Evolutionary conservation across 176 grass and related monocot genomes (phyloP).

Genomic region (Zea luxurians): DNA sequence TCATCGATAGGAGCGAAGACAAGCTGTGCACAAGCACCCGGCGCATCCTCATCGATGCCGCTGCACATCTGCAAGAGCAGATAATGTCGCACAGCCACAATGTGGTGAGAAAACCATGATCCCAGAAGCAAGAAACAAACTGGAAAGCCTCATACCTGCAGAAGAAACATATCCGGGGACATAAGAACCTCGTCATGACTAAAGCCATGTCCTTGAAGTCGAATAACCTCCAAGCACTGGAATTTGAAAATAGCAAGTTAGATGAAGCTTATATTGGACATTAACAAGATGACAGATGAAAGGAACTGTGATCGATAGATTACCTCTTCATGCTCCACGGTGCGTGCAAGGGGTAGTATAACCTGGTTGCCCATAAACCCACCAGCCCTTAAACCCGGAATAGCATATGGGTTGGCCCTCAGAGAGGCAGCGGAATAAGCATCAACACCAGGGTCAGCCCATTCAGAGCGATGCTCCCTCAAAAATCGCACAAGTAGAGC

Average conservation of each 20-base stretch:
- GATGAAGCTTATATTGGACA: neutral
- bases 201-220: slow-evolving; percentile 83
- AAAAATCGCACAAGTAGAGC: slow-evolving; percentile 84
- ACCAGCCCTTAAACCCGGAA: slow-evolving; percentile 70
- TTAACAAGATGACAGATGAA: neutral
- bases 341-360: slow-evolving; percentile 80
- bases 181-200: slow-evolving; percentile 75
- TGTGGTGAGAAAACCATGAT: too few species aligned
- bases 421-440: slow-evolving; percentile 84
- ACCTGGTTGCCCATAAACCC: slow-evolving; percentile 80
- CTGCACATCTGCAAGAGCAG: slow-evolving; percentile 62
- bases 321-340: slow-evolving; percentile 94
- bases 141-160: slow-evolving; percentile 59
- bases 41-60: slow-evolving; percentile 78
- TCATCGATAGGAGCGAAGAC: slow-evolving; percentile 96
- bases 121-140: neutral
- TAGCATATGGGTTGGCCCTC: slow-evolving; percentile 58
- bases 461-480: slow-evolving; percentile 94
- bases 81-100: neutral
- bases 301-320: neutral
- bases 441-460: slow-evolving; percentile 94
- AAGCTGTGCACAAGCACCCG: slow-evolving; percentile 77
- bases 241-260: slow-evolving; percentile 14
- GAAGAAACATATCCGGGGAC: slow-evolving; percentile 74
- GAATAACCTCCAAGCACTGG: slow-evolving; percentile 89